Percentiles rank a stretch among this genome's conserved stretches.
Evolutionary conservation across 2,329 filamentous ascomycete genomes (phyloP).

Genomic region (Xenosphaeropsis pyriputrescens): DNA sequence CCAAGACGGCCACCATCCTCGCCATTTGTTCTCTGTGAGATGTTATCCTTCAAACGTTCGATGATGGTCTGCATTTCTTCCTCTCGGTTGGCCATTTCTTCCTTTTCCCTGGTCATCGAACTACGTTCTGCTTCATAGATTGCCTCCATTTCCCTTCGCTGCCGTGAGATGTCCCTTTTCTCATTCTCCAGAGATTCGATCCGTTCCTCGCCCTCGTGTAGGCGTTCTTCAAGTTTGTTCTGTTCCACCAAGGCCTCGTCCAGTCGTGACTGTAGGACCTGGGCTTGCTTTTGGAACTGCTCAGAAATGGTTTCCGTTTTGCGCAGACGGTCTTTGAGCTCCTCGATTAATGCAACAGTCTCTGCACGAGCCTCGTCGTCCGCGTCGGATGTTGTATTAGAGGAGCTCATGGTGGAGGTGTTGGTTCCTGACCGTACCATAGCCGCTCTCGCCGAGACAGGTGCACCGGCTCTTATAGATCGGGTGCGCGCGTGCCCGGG

Average conservation of each 20-base stretch:
- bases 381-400: conserved; percentile 25
- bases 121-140: conserved; percentile 86
- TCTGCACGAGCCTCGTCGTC: conserved; percentile 69
- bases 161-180: conserved; percentile 67
- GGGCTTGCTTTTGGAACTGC: conserved; percentile 69
- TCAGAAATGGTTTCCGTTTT: conserved; percentile 68
- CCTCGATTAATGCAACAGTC: conserved; percentile 64
- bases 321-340: conserved; percentile 69
- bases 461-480: conserved; percentile 48
- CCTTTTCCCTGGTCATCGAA: conserved; percentile 80
- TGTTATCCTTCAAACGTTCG: conserved; percentile 77
- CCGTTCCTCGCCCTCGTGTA: conserved; percentile 75
- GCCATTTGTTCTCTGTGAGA: conserved; percentile 56
- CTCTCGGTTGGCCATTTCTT: conserved; percentile 69
- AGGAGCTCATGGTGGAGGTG: conserved; percentile 15
- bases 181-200: conserved; percentile 71
- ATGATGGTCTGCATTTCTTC: conserved; percentile 86
- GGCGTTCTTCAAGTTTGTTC: conserved; percentile 70
- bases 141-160: conserved; percentile 81
- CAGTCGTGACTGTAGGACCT: conserved; percentile 71
- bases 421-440: conserved; percentile 37
- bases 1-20: conserved; percentile 39
- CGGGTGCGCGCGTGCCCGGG: conserved; percentile 36
- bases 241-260: conserved; percentile 79
- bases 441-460: conserved; percentile 60